Evolutionary conservation across 129 eudicot genomes (phyloP), one percentile per base, ranked within the genome.

Genomic region (Helianthus tuberosus): DNA sequence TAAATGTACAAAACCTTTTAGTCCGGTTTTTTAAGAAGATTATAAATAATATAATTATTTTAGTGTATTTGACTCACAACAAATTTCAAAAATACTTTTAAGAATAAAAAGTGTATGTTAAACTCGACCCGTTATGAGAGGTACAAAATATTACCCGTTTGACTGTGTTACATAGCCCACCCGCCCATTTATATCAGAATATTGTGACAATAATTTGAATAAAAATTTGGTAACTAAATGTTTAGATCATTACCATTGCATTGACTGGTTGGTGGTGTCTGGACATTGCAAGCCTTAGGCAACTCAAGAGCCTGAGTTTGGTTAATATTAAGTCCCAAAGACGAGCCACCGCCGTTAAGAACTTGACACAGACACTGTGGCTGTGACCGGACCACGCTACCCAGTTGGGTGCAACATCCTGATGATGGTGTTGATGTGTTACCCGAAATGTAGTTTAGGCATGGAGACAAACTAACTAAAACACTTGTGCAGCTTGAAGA

Each of bases 311-410:
- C 92, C 27, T 63, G 81, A 39, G 96, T 87, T 66, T 83, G 86
- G 72, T 89, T 89, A 0, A 87, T 76, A 61, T 50, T 75, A 46
- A 84, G 50, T 4, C 92, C 92, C 9, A 79, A 73, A 14, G 79
- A 61, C 10, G 89, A 48, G 39, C 69, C 84, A 64, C 82, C 83
- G 9, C 89, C 86, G 60, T 76, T 84, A 11, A 89, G 66, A 2
- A 87, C 78, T 10, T 76, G 59, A 59, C 96, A 89, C 44, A 89
- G 61, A 64, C 96, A 89, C 52, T 73, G 84, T n/a, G 96, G 90
- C 64, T 84, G 87, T 8, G 86, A 66, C 63, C 9, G 77, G 20
- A 78, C 89, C 50, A 85, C 76, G 2, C 47, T 85, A 29, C 72
- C 59, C 6, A 85, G 86, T 64, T 79, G 84, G 1, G 81, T 57